These are phyloP conservation scores for Solanum sejunctum DNA, from an alignment of 257 asterid genomes.

Conservation along the genomic window DNA sequence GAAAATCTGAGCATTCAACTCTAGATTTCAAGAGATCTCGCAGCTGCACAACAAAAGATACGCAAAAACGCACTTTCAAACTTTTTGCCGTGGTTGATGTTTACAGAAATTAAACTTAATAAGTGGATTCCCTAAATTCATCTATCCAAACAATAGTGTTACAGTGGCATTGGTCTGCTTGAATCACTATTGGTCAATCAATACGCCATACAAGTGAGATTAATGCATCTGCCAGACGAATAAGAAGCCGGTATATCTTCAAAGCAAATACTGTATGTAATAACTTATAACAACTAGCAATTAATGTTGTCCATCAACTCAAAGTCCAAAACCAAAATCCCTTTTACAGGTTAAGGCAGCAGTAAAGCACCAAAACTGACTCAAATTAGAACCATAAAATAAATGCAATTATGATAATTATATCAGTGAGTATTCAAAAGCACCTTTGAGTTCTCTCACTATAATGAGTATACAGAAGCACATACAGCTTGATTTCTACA, in stretches of 20 bases:
- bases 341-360: not conserved
- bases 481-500: not conserved
- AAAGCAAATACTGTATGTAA: not conserved
- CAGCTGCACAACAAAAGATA: conserved; percentile 37
- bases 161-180: not conserved
- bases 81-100: not conserved
- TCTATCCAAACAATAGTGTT: not conserved
- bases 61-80: not conserved
- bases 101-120: not conserved
- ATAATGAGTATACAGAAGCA: not conserved
- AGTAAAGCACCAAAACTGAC: not conserved
- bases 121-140: not conserved
- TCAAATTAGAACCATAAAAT: not conserved
- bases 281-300: not conserved
- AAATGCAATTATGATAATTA: not conserved
- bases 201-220: not conserved
- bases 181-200: not conserved
- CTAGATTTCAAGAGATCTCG: conserved; percentile 78
- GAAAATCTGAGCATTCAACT: conserved; percentile 77
- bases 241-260: not conserved
- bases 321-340: not conserved
- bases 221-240: not conserved
- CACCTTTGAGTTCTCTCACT: not conserved
- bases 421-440: not conserved
- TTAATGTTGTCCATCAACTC: not conserved